Evolutionary conservation across 2,329 filamentous ascomycete species (phyloP), one percentile per base, ranked within the genome.

Genomic region (Fusarium acutatum): DNA sequence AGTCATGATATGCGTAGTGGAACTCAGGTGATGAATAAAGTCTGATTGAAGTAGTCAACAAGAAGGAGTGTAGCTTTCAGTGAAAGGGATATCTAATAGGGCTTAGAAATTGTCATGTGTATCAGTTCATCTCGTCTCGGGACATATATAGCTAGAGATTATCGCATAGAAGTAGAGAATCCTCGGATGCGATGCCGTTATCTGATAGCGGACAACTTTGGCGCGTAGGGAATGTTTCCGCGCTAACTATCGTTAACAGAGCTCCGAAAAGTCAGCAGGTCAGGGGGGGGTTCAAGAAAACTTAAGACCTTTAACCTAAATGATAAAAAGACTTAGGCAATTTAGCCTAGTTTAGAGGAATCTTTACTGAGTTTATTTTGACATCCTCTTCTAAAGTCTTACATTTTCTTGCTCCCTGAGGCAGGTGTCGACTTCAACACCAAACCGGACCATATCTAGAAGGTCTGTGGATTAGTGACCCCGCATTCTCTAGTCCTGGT

Each of bases 81-180:
- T 1, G 9, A 15, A 11, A 47, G 2, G 9, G 9, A 30, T 49
- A n/a, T 32, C 4, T 32, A 7, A n/a, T 7, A 50, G 3, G 20
- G 4, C 3, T 13, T 6, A 12, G 4, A 5, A 11, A 32, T 1
- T 24, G 15, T 7, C 3, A n/a, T 49, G 17, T n/a, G 28, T 24
- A 10, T 26, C 12, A 24, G 2, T 7, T 8, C 4, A 34, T 13
- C 8, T 2, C 30, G 4, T 24, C 30, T 50, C 15, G 2, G 47
- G 12, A 14, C 12, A 24, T 50, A n/a, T 50, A 24, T 4, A 20
- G 22, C 22, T 7, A 10, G 3, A 35, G 12, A 20, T 26, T 52
- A 10, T 24, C 4, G 2, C 2, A 34, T 5, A 26, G 6, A 20
- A n/a, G 7, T 34, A 35, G 4, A 24, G 24, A 26, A 7, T 4